Evolutionary conservation across 768 basidiomycete species (phyloP), one percentile per base, ranked within the genome.

Genomic region (Mycena capillaripes): DNA sequence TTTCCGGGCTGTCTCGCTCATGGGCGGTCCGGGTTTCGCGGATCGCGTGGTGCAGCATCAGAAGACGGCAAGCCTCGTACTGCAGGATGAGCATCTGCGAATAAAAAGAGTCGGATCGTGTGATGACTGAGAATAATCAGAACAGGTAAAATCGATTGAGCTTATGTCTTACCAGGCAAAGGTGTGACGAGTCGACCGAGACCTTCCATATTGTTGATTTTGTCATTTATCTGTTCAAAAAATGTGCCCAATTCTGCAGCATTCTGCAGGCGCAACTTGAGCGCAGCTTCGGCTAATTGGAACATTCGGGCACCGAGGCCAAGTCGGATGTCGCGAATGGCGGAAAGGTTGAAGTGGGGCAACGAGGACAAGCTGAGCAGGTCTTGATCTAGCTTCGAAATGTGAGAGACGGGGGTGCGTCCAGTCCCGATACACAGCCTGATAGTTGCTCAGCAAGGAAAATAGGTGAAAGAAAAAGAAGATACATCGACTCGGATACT

Each of bases 351-450:
- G 76, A 70, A 66, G 60, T 79, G 48, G 69, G 68, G 30, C 71
- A 76, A 52, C 73, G 70, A 78, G 11, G 79, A 73, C 4, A 80
- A 60, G 17, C 79, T 79, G 4, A 84, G 74, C 44, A 81, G 71
- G 10, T 83, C 80, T 21, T 78, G 71, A 55, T 81, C 79, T 52
- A 80, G 58, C 55, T 69, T 78, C 36, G 77, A 79, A 30, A 82
- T 79, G 48, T 76, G 75, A 38, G 86, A 85, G 66, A 83, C 80
- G 7, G 84, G 81, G 25, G 76, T 76, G 30, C 85, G 81, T 12
- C 85, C 86, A 8, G 86, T 85, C 29, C 86, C 86, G 1, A 82
- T 56, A 66, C 86, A 86, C 7, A 85, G 77, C 78, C 86, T 86
- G 63, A 25, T 23, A 23, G 25, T 42, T 2, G 23, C 27, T 58